Evolutionary conservation across 495 filamentous ascomycete species (phyloP).

Genomic region (Hypomontagnella monticulosa): DNA sequence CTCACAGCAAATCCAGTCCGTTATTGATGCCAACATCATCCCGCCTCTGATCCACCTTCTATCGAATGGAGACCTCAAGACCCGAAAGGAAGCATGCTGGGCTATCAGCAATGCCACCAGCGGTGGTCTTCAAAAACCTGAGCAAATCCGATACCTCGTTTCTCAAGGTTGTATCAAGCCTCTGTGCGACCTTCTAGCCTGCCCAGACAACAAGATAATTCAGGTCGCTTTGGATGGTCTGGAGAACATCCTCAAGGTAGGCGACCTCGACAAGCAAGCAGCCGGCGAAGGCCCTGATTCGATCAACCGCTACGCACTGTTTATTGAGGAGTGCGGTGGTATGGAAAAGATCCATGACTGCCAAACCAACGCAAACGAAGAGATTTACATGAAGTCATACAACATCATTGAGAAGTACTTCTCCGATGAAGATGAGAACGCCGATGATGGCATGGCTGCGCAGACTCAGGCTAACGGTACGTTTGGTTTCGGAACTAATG

Average conservation of each 20-base stretch:
- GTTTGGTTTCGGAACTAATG: conserved; percentile 84
- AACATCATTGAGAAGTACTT: conserved; percentile 99
- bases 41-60: conserved; percentile 95
- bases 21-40: conserved; percentile 97
- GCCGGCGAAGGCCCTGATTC: conserved; percentile 74
- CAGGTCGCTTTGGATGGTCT: conserved; percentile 98
- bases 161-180: conserved; percentile 95
- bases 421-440: conserved; percentile 94
- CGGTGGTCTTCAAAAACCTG: conserved; percentile 96
- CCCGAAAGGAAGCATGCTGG: conserved; percentile 99
- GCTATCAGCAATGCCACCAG: conserved; percentile 99
- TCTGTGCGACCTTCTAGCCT: conserved; percentile 92
- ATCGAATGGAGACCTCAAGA: conserved; percentile 98
- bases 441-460: conserved; percentile 67
- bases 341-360: conserved; percentile 99
- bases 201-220: conserved; percentile 99
- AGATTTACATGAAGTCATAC: conserved; percentile 99
- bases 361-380: conserved; percentile 99
- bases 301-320: conserved; percentile 96
- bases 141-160: conserved; percentile 97
- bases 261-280: conserved; percentile 96
- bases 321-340: conserved; percentile 97
- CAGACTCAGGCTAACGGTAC: conserved; percentile 70
- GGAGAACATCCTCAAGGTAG: conserved; percentile 99
- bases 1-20: conserved; percentile 95